A percentile compares a stretch with the other conserved stretches of the same genome.
These are phyloP conservation scores for Ceratocystis variospora DNA, from an alignment of 2,329 filamentous ascomycete genomes.

Conservation along the genomic window DNA sequence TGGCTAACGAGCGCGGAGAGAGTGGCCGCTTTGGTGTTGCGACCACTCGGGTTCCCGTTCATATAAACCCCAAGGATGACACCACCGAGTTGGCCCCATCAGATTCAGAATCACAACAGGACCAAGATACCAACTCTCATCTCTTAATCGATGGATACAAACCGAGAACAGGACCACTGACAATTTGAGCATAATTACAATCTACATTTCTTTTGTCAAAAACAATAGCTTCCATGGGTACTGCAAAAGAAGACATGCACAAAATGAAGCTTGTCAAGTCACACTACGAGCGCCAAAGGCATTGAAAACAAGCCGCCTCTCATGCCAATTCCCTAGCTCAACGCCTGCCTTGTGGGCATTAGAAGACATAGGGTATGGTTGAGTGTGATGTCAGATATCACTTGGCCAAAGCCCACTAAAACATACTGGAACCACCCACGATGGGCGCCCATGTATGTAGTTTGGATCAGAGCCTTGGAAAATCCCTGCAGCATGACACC, in stretches of 20 bases:
- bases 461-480: no score
- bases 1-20: slow-evolving; percentile 39
- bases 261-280: background rate
- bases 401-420: background rate
- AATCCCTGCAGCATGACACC: slow-evolving; percentile 7
- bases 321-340: background rate
- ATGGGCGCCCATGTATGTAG: background rate
- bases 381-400: background rate
- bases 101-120: slow-evolving; percentile 1
- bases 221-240: background rate
- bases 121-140: slow-evolving; percentile 13
- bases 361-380: background rate
- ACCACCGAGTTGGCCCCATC: background rate
- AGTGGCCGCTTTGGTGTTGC: slow-evolving; percentile 19
- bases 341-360: background rate
- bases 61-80: slow-evolving; percentile 22
- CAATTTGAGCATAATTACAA: slow-evolving; percentile 3
- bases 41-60: slow-evolving; percentile 18
- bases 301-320: background rate
- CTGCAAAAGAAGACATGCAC: slow-evolving; percentile 3
- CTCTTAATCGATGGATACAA: slow-evolving; percentile 18
- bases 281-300: background rate
- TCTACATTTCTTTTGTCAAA: background rate
- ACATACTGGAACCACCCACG: background rate
- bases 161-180: slow-evolving; percentile 5